Evolutionary conservation across 345 rosid species (phyloP).

Genomic region (Populus tremula): DNA sequence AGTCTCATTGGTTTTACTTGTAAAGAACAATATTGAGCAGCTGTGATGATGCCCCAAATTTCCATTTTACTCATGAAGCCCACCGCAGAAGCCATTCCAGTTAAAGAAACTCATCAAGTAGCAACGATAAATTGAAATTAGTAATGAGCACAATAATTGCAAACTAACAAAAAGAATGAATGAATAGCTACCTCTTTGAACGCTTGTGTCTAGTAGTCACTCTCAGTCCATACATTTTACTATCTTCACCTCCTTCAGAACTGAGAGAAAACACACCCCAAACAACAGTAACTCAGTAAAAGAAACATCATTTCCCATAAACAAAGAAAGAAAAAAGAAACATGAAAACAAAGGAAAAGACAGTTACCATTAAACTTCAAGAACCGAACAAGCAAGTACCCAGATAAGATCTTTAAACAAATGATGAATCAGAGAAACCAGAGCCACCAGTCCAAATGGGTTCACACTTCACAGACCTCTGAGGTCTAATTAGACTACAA

Average conservation of each 20-base stretch:
- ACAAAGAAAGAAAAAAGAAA: conserved; percentile 1
- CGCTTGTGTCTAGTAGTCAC: conserved; percentile 62
- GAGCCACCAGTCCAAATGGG: conserved; percentile 17
- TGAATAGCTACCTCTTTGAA: conserved; percentile 67
- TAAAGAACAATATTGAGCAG: conserved; percentile 4
- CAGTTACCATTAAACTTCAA: conserved; percentile 25
- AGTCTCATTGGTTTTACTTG: conserved; percentile 7
- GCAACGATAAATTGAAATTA: conserved; percentile 17
- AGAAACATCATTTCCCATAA: conserved; percentile 10
- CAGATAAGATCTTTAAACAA: conserved; percentile 13
- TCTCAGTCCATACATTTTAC: conserved; percentile 55
- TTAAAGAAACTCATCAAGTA: conserved; percentile 30
- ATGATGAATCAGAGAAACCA: conserved; percentile 13
- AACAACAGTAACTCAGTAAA: conserved; percentile 15
- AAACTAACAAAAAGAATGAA: conserved; percentile 25
- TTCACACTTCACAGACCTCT: conserved; percentile 8
- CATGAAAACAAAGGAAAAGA: conserved; percentile 15
- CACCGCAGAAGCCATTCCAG: conserved; percentile 31
- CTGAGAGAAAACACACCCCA: conserved; percentile 34
- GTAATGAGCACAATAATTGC: conserved; percentile 17
- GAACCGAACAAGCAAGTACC: conserved; percentile 20
- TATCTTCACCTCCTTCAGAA: conserved; percentile 45
- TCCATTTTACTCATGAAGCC: conserved; percentile 10
- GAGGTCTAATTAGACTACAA: conserved; percentile 18
- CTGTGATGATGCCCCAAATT: conserved; percentile 18